Base-by-base conservation (phyloP, 108 stramenopile genomes). In the Nitzschia sp. region DNA sequence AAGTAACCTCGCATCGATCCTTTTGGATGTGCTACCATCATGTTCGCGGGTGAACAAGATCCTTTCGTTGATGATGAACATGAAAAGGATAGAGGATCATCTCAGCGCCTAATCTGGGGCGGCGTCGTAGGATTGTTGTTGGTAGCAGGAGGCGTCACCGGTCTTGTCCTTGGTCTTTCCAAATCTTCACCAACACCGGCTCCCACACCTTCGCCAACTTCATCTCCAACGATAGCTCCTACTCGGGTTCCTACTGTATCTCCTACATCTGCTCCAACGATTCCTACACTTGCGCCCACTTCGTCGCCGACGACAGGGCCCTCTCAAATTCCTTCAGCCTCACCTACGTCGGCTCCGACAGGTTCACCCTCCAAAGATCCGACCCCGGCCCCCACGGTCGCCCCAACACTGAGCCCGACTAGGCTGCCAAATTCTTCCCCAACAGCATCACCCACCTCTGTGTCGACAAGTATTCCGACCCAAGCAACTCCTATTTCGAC, bases 181-280 rank as follows among this genome's bases (percentile, higher is more conserved):
- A 48, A 48, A 48, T 48, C 46, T 48, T 48, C 17, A 17, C 46
- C 46, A 48, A 48, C 46, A 48, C n/a, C 2, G 17, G 46, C 46
- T 48, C 46, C 46, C 1, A 48, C 46, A 17, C 6, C 46, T 5
- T 2, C 46, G 46, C 46, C 46, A 6, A 48, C n/a, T 6, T 5
- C 3, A 6, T 17, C n/a, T 15, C 46, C 46, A 3, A 48, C 46
- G n/a, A 15, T 17, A 17, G 46, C 46, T 17, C 46, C 46, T 15
- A 48, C 46, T 34, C 29, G 29, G 17, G 6, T 48, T 6, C 46
- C n/a, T 17, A 48, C 46, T 5, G n/a, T 17, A 5, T 17, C n/a
- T 17, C 46, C 46, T 34, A 3, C 46, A 3, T 17, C 46, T 48
- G 46, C 6, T 3, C 46, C 46, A 12, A 43, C 43, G 12, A 43